Percentiles rank a stretch among this genome's conserved stretches.
Evolutionary conservation across 805 yeast species (phyloP).

Genomic region (Barnettozyma siamensis): DNA sequence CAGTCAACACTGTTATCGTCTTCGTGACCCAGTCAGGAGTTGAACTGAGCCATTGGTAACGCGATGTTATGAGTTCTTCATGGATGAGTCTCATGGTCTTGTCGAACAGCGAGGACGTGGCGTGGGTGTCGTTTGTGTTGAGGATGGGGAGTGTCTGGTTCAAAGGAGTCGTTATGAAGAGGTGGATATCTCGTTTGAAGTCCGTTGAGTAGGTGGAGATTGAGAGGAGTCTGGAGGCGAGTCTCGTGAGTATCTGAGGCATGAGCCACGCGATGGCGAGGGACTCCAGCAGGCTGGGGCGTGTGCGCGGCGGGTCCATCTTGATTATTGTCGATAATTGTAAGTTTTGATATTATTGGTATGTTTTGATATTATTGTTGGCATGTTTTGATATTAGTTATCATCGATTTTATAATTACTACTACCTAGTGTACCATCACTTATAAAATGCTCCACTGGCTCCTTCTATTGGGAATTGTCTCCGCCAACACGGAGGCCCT

Average conservation of each 20-base stretch:
- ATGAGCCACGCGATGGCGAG: neutral
- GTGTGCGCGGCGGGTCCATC: conserved; percentile 1
- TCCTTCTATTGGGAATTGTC: too few species aligned
- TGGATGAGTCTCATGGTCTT: neutral
- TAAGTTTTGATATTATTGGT: too few species aligned
- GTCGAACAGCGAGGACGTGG: neutral
- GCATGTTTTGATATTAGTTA: too few species aligned
- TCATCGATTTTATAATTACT: too few species aligned
- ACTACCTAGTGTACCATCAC: too few species aligned
- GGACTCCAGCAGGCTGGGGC: conserved; percentile 2
- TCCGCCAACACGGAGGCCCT: conserved; percentile 17
- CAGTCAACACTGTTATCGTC: neutral
- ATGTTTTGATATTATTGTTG: too few species aligned
- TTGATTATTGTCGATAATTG: too few species aligned
- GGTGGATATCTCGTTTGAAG: neutral
- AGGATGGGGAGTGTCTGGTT: too few species aligned
- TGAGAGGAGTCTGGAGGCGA: neutral
- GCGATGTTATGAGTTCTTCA: neutral
- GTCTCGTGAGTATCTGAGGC: neutral
- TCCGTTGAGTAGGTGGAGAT: neutral
- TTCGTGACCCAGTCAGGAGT: neutral
- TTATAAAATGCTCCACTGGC: too few species aligned
- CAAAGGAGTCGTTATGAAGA: neutral
- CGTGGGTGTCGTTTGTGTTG: neutral
- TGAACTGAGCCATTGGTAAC: neutral